Evolutionary conservation across 2,329 filamentous ascomycete species (phyloP).

Genomic region (Penicillium vulpinum): DNA sequence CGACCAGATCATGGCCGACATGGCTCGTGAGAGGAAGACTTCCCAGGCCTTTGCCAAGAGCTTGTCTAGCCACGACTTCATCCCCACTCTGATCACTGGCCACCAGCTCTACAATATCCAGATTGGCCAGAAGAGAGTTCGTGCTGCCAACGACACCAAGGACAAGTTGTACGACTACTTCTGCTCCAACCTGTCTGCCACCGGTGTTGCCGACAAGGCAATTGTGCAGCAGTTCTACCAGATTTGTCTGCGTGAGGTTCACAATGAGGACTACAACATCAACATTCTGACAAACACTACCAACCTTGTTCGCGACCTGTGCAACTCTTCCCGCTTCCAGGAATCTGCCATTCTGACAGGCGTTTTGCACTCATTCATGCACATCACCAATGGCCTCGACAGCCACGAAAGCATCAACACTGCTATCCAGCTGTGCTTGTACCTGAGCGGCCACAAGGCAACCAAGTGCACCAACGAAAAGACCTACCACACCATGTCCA

Average conservation of each 20-base stretch:
- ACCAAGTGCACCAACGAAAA: conserved; percentile 30
- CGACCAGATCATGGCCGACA: conserved; percentile 45
- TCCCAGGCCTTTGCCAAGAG: conserved; percentile 42
- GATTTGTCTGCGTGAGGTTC: conserved; percentile 34
- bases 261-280: conserved; percentile 31
- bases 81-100: conserved; percentile 34
- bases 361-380: conserved; percentile 37
- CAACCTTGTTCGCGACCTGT: conserved; percentile 31
- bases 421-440: conserved; percentile 40
- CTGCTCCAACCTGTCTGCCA: conserved; percentile 34
- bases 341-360: conserved; percentile 37
- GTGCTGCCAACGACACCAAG: conserved; percentile 32
- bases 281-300: conserved; percentile 33
- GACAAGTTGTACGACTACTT: conserved; percentile 41
- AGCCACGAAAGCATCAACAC: conserved; percentile 34
- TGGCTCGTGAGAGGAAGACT: conserved; percentile 46
- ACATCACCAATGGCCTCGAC: conserved; percentile 36
- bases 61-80: conserved; percentile 35
- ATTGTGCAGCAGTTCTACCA: conserved; percentile 36
- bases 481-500: conserved; percentile 32
- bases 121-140: conserved; percentile 32
- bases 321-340: conserved; percentile 33
- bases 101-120: conserved; percentile 34
- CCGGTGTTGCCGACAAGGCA: conserved; percentile 25
- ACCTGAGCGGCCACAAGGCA: conserved; percentile 36